Evolutionary conservation across 495 filamentous ascomycete species (phyloP).

Genomic region (Lasiosphaeris hirsuta): DNA sequence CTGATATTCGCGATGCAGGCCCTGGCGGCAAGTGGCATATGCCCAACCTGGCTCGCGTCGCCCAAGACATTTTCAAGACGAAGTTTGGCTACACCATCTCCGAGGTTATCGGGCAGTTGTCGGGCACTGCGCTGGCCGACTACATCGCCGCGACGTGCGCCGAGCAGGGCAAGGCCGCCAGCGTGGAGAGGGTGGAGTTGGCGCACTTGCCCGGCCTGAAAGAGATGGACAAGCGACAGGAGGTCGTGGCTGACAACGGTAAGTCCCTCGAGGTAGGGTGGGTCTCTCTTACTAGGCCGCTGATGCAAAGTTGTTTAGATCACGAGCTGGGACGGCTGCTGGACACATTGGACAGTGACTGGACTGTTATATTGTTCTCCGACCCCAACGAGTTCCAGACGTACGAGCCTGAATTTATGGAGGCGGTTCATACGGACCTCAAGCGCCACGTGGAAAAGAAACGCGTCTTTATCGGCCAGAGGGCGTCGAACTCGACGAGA

Average conservation of each 20-base stretch:
- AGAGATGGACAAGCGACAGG: slow-evolving; percentile 43
- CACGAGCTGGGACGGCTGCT: slow-evolving; percentile 38
- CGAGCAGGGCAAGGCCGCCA: slow-evolving; percentile 36
- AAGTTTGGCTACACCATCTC: slow-evolving; percentile 41
- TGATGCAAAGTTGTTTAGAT: slow-evolving; percentile 25
- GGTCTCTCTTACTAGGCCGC: too few relatives aligned
- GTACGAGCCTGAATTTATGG: slow-evolving; percentile 46
- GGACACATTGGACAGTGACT: slow-evolving; percentile 33
- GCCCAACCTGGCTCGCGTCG: slow-evolving; percentile 30
- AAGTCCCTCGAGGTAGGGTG: slow-evolving; percentile 11
- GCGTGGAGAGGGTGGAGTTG: slow-evolving; percentile 50
- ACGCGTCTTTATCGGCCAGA: slow-evolving; percentile 7
- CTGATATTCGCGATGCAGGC: slow-evolving; percentile 50
- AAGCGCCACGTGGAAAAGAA: slow-evolving; percentile 36
- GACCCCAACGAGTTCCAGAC: slow-evolving; percentile 37
- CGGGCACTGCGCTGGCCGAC: slow-evolving; percentile 36
- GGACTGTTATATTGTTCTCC: slow-evolving; percentile 47
- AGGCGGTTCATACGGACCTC: slow-evolving; percentile 45
- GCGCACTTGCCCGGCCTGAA: slow-evolving; percentile 43
- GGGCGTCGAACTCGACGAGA: slow-evolving; percentile 26
- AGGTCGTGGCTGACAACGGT: slow-evolving; percentile 63
- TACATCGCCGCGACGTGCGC: slow-evolving; percentile 32
- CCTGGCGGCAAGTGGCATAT: slow-evolving; percentile 23
- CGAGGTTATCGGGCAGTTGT: slow-evolving; percentile 61
- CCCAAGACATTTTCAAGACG: slow-evolving; percentile 10